These are phyloP conservation scores for Cyclospora cayetanensis DNA, from an alignment of 169 alveolate genomes.

Conservation along the genomic window DNA sequence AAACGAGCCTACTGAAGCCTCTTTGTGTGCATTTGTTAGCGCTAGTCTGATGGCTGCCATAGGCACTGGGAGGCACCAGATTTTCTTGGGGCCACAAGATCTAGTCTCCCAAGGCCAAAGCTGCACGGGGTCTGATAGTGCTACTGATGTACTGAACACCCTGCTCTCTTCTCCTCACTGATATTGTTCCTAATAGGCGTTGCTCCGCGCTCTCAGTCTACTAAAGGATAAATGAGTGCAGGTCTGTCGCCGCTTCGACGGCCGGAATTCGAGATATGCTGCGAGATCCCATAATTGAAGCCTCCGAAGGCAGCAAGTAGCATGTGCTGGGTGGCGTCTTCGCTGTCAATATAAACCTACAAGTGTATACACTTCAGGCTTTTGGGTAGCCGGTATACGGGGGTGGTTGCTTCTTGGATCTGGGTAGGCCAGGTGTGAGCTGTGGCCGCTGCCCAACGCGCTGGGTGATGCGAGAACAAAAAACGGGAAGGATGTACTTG, in stretches of 20 bases:
- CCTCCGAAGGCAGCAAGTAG: conserved; percentile 1
- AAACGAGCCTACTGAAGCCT: too few relatives aligned
- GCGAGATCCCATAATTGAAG: background rate
- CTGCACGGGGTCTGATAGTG: too few relatives aligned
- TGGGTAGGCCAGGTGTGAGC: conserved; percentile 3
- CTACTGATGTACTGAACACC: too few relatives aligned
- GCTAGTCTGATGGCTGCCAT: too few relatives aligned
- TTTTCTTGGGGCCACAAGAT: too few relatives aligned
- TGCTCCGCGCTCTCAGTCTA: background rate
- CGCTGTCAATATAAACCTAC: background rate
- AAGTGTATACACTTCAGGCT: background rate
- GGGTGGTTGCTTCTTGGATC: background rate
- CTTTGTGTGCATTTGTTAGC: too few relatives aligned
- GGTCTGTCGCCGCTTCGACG: background rate
- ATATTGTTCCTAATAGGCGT: too few relatives aligned
- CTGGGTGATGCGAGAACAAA: background rate
- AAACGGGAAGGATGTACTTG: background rate
- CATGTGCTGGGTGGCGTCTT: background rate
- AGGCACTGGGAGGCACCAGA: too few relatives aligned
- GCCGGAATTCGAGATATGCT: background rate
- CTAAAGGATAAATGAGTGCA: background rate
- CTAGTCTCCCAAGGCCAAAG: too few relatives aligned
- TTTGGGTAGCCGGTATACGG: background rate
- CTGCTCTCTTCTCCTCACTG: too few relatives aligned
- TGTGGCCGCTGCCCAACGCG: conserved; percentile 44